Percentiles rank a stretch among this genome's conserved stretches.
phyloP scores from a whole-genome alignment of 345 rosid genomes.

The Turnera subulata region DNA sequence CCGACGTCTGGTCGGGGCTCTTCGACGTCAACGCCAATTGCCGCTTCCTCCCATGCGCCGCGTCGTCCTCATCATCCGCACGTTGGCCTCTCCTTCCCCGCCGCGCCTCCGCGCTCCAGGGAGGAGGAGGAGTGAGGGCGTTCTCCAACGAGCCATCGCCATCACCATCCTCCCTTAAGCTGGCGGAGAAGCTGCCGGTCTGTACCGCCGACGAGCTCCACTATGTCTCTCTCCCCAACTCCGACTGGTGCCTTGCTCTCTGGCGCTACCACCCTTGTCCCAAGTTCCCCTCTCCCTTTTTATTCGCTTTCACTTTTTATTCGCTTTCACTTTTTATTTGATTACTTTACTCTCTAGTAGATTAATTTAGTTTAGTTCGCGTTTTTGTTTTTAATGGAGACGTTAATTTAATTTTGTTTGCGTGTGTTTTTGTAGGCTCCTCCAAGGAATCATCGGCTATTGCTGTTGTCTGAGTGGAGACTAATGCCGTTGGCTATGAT shows the following conservation, averaged over 20 bases:
- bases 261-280: constrained; percentile 75
- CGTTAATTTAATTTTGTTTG: too few species aligned
- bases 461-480: constrained; percentile 88
- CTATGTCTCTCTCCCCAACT: constrained; percentile 58
- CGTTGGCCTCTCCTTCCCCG: constrained; percentile 4
- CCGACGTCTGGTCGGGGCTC: constrained; percentile 50
- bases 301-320: background rate
- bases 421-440: constrained; percentile 44
- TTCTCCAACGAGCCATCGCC: constrained; percentile 34
- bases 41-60: constrained; percentile 11
- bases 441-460: constrained; percentile 72
- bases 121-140: constrained; percentile 22
- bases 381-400: too few species aligned
- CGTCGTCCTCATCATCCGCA: constrained; percentile 12
- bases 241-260: constrained; percentile 84
- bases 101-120: constrained; percentile 6
- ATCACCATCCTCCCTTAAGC: constrained; percentile 14
- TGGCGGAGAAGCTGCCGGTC: constrained; percentile 52
- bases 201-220: constrained; percentile 96
- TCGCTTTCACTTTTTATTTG: background rate
- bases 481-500: constrained; percentile 93
- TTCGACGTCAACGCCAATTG: too few species aligned
- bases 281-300: too few species aligned
- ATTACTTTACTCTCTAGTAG: background rate
- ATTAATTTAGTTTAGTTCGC: too few species aligned